Conservation (phyloP, 352 stramenopile genomes). For the Phytopythium helicoides region DNA sequence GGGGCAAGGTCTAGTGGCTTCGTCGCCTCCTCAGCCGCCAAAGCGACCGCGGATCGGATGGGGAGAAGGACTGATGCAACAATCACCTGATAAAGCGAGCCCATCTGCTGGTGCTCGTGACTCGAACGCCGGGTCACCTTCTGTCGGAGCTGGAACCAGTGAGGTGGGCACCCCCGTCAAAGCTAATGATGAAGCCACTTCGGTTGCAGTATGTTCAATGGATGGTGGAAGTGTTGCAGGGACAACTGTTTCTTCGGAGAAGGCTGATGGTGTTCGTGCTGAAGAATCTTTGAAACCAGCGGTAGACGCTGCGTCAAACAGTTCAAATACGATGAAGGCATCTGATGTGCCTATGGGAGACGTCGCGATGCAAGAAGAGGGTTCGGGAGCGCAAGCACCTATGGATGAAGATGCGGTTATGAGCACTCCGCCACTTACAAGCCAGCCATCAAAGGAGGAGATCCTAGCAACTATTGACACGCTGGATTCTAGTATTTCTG, state of each 20-base stretch:
- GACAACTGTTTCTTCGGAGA: conserved; percentile 9
- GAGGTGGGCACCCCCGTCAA: background rate
- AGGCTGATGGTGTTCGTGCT: conserved; percentile 3
- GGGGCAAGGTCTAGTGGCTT: conserved; percentile 77
- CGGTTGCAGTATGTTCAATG: conserved; percentile 5
- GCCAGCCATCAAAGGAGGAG: conserved; percentile 64
- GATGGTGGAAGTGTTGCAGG: conserved; percentile 1
- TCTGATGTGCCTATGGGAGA: too few relatives aligned
- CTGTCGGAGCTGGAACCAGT: background rate
- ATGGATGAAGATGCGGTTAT: background rate
- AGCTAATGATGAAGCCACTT: background rate
- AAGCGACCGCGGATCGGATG: conserved; percentile 83
- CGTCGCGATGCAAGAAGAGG: background rate
- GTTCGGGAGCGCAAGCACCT: background rate
- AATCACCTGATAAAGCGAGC: conserved; percentile 3
- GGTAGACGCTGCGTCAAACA: too few relatives aligned
- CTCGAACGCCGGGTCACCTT: too few relatives aligned
- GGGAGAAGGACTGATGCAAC: conserved; percentile 70
- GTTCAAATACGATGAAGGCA: too few relatives aligned
- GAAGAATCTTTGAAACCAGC: too few relatives aligned
- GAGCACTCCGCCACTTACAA: conserved; percentile 1
- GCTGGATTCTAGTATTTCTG: conserved; percentile 65
- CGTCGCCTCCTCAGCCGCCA: conserved; percentile 49
- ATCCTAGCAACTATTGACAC: conserved; percentile 80
- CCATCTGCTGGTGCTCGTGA: background rate